Evolutionary conservation across 139 green algal genomes (phyloP).

Genomic region (Chlamydomonas schloesseri): DNA sequence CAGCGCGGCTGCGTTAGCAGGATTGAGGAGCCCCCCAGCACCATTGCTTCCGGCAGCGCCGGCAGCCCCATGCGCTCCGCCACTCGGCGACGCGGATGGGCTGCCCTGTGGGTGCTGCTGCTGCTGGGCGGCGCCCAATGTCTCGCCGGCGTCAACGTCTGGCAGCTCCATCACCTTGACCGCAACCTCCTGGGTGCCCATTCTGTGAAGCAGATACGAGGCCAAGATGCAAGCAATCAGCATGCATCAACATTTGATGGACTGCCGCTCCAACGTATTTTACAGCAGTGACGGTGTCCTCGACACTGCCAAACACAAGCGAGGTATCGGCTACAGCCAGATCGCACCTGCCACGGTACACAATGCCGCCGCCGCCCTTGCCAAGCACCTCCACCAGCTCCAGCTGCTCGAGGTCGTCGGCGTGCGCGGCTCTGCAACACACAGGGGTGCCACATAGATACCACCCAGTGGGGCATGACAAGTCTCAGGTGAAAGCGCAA

Average conservation of each 20-base stretch:
- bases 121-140: neutral
- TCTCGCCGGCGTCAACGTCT: neutral
- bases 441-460: no score
- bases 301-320: no score
- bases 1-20: neutral
- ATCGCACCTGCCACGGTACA: constrained; percentile 28
- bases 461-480: no score
- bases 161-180: constrained; percentile 26
- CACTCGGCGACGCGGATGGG: neutral
- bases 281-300: no score
- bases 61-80: neutral
- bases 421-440: neutral
- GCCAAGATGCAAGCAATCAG: neutral
- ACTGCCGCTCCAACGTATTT: no score
- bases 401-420: constrained; percentile 12
- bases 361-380: constrained; percentile 35
- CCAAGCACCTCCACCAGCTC: constrained; percentile 14
- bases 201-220: neutral
- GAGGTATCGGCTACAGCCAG: no score
- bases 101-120: neutral
- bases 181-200: constrained; percentile 21
- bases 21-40: neutral
- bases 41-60: neutral
- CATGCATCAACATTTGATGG: no score
- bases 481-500: neutral